A percentile compares a stretch with the other conserved stretches of the same genome.
These are phyloP conservation scores for Thermomucor indicae-seudaticae DNA, from an alignment of 371 early-diverging fungal genomes.

Conservation along the genomic window DNA sequence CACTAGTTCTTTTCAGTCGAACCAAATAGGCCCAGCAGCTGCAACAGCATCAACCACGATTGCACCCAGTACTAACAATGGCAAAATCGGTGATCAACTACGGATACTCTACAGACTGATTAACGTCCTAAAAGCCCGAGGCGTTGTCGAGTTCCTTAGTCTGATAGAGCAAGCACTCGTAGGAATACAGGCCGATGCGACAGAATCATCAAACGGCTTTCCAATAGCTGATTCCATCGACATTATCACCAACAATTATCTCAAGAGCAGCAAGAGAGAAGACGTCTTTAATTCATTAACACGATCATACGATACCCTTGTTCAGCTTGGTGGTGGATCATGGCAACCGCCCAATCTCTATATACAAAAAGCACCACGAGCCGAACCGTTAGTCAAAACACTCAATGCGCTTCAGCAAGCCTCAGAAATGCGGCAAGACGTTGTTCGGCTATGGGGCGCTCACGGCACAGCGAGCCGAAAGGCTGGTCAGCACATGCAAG, in stretches of 20 bases:
- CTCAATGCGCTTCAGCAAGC: slow-evolving; percentile 7
- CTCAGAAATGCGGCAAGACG: background rate
- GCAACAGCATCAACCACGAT: background rate
- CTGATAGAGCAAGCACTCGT: slow-evolving; percentile 9
- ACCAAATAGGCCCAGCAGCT: background rate
- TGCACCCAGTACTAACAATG: background rate
- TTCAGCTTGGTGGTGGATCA: slow-evolving; percentile 12
- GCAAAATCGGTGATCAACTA: slow-evolving; percentile 15
- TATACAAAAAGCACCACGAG: background rate
- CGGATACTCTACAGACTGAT: slow-evolving; percentile 21
- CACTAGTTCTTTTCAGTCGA: background rate
- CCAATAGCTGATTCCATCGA: background rate
- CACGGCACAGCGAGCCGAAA: background rate
- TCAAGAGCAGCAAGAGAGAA: slow-evolving; percentile 2
- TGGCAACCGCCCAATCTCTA: slow-evolving; percentile 23
- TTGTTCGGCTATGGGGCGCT: background rate
- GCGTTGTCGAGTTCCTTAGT: slow-evolving; percentile 11
- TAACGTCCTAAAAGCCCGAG: slow-evolving; percentile 18
- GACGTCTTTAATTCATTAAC: slow-evolving; percentile 4
- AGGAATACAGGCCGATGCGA: background rate
- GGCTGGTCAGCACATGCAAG: slow-evolving; percentile 1
- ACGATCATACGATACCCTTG: slow-evolving; percentile 3
- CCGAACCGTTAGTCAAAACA: slow-evolving; percentile 4
- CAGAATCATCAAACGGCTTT: background rate
- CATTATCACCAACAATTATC: slow-evolving; percentile 2